Evolutionary conservation across 2,329 filamentous ascomycete genomes (phyloP).

Genomic region (Curvularia lunata): DNA sequence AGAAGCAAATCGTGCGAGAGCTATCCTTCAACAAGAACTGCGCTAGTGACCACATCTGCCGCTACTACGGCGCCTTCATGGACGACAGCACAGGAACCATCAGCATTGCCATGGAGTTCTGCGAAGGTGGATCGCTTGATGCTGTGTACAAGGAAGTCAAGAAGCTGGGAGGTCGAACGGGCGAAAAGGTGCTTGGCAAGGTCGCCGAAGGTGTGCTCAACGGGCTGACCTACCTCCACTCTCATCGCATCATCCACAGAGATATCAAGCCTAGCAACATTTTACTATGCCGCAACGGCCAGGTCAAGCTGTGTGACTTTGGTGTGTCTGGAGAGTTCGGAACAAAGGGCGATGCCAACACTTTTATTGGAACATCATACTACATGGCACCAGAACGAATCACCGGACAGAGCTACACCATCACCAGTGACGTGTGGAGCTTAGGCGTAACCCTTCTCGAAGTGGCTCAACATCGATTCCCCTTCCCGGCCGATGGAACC

Average conservation of each 20-base stretch:
- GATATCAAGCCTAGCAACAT: slow-evolving; percentile 99
- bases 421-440: slow-evolving; percentile 98
- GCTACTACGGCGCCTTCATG: slow-evolving; percentile 96
- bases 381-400: slow-evolving; percentile 99
- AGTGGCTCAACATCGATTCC: slow-evolving; percentile 98
- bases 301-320: slow-evolving; percentile 98
- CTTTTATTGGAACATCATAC: slow-evolving; percentile 97
- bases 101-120: slow-evolving; percentile 99
- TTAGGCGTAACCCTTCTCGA: slow-evolving; percentile 96
- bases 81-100: slow-evolving; percentile 96
- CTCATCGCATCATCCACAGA: slow-evolving; percentile 95
- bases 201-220: slow-evolving; percentile 94
- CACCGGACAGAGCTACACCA: slow-evolving; percentile 96
- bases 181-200: slow-evolving; percentile 96
- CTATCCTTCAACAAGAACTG: slow-evolving; percentile 98
- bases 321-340: slow-evolving; percentile 97
- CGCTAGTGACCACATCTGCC: slow-evolving; percentile 93
- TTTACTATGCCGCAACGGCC: slow-evolving; percentile 81
- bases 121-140: slow-evolving; percentile 93
- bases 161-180: slow-evolving; percentile 89
- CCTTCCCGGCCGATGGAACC: slow-evolving; percentile 94
- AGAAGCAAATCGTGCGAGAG: slow-evolving; percentile 97
- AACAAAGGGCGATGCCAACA: slow-evolving; percentile 97
- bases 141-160: slow-evolving; percentile 98
- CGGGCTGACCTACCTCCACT: slow-evolving; percentile 92